Evolutionary conservation across 495 filamentous ascomycete species (phyloP), one percentile per base, ranked within the genome.

Genomic region (Xylaria grammica): DNA sequence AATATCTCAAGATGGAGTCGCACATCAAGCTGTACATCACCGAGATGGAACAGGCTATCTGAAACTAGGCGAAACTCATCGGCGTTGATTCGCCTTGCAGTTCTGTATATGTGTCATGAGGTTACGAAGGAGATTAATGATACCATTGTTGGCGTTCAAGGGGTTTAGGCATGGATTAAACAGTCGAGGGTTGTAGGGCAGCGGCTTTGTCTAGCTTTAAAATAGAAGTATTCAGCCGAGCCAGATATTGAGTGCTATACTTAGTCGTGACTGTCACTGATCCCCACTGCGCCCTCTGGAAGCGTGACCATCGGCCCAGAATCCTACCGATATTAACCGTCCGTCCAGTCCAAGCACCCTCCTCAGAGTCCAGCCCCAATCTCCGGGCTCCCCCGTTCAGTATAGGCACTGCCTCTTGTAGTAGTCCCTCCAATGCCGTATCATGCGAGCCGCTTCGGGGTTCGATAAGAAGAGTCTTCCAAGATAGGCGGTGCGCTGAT

Each of bases 21-120:
- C 95, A 99, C 77, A 96, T 99, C 73, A 94, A 92, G 76, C 83
- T 97, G 63, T 99, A 99, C 81, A 95, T 98, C 74, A 96, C 90
- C 27, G 94, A 98, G 83, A 97, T 99, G 93, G 96, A 98, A 75
- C 94, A 97, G 79, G 88, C 87, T 63, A 84, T 94, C 64, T 92
- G 73, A 89, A 24, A 17, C 30, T 34, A n/a, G 50, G 38, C 36
- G 32, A 9, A 24, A 9, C 30, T 24, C 26, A 38, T 48, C 36
- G 32, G 20, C 15, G 11, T 57, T 3, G 10, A 3, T 22, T 58
- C 44, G 17, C 62, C 38, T 64, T 32, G 30, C 22, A 24, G 45
- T 62, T 63, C 67, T 67, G 13, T 64, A 29, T 62, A 51, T 52
- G 40, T 11, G 57, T 64, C 36, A 71, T 46, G 68, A 70, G 71